A percentile compares a stretch with the other conserved stretches of the same genome.
Conservation (phyloP, 768 basidiomycete species). For the Mycena metata region DNA sequence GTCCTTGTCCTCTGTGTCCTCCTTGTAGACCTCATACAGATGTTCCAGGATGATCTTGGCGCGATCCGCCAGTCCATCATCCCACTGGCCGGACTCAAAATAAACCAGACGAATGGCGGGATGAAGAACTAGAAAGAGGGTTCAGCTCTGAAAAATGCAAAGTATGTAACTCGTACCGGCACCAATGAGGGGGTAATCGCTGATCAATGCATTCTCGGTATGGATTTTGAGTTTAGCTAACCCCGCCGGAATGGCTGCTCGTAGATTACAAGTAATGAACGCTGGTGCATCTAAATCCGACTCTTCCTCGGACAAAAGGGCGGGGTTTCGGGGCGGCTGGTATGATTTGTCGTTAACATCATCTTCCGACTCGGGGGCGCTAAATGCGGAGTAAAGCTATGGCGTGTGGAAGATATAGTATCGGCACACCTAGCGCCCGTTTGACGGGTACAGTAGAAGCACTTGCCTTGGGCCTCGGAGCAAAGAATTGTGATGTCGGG, state of each 20-base stretch:
- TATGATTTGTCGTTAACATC: constrained; percentile 8
- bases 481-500: constrained; percentile 15
- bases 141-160: background rate
- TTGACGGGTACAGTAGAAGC: background rate
- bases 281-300: background rate
- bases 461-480: background rate
- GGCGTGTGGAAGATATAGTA: too few relatives aligned
- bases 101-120: constrained; percentile 1
- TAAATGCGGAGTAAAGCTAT: background rate
- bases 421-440: constrained; percentile 3
- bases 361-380: background rate
- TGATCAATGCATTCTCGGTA: background rate
- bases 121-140: background rate
- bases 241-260: background rate
- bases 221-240: constrained; percentile 7
- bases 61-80: background rate
- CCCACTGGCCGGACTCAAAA: background rate
- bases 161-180: background rate
- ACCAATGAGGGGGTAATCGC: constrained; percentile 1
- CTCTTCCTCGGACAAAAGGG: constrained; percentile 7
- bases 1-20: background rate
- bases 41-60: constrained; percentile 3
- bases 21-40: constrained; percentile 6
- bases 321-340: background rate
- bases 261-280: constrained; percentile 17